Conservation (phyloP, 495 filamentous ascomycete genomes). For the Cercophora newfieldiana region DNA sequence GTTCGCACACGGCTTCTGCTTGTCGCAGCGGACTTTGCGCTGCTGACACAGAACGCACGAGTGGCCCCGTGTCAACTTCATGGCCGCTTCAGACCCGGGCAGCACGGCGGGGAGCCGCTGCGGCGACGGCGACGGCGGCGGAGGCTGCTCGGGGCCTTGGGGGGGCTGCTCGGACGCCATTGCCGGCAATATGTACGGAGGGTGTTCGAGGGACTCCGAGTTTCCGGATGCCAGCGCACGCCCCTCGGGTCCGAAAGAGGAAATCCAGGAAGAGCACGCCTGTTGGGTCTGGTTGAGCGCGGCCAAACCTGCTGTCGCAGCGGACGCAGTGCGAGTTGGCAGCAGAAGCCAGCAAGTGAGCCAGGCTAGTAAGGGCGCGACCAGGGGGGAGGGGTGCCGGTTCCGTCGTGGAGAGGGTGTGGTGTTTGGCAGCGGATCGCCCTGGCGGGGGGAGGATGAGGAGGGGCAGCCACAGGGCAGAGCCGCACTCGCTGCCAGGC, state of each 20-base stretch:
- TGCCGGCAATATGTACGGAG: conserved; percentile 20
- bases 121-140: conserved; percentile 38
- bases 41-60: conserved; percentile 67
- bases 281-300: not conserved
- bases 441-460: not conserved
- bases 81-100: conserved; percentile 30
- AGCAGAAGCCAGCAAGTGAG: not conserved
- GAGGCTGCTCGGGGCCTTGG: conserved; percentile 35
- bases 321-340: conserved; percentile 1
- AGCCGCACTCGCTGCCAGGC: conserved; percentile 11
- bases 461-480: not conserved
- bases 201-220: conserved; percentile 8
- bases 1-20: conserved; percentile 63
- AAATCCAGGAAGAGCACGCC: conserved; percentile 6
- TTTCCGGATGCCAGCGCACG: conserved; percentile 13
- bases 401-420: conserved; percentile 2
- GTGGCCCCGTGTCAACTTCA: conserved; percentile 55
- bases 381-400: not conserved
- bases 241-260: conserved; percentile 23
- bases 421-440: not conserved
- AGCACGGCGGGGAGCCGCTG: conserved; percentile 22
- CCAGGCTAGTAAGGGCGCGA: not conserved
- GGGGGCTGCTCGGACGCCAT: conserved; percentile 35
- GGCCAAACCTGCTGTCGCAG: not conserved
- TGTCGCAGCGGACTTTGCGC: conserved; percentile 68